Base-by-base conservation (phyloP, 352 stramenopile genomes). In the Globisporangium nunn region DNA sequence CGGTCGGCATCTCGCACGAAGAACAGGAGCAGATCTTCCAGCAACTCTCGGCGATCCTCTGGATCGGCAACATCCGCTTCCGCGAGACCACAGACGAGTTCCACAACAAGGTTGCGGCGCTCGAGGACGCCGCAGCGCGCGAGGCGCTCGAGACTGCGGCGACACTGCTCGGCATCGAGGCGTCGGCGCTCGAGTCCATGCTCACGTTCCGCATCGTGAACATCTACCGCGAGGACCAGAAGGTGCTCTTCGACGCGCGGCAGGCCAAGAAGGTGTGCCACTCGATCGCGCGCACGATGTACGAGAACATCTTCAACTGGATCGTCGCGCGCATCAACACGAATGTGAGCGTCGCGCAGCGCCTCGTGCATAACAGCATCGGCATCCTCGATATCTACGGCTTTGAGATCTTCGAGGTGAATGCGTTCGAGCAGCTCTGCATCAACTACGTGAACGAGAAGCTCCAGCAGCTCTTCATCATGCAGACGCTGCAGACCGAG, bases 381-480 rank as follows among this genome's bases (percentile, higher is more conserved):
- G 85, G 87, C 6, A 91, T 96, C 52, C 68, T 96, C 47, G 87
- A 96, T 60, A 96, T 96, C 62, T 96, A 93, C 61, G 87, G 87
- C 2, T 96, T 96, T 53, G 87, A 96, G 68, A 94, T 94, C 57
- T 94, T 96, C 51, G 77, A 94, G 7, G 75, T 88, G 47, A 97
- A 97, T 61, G 80, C 90, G 23, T 98, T 98, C 58, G 95, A 98
- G 68, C 96, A 98, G 53, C 60, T 96, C 7, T 97, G 91, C 66
- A 97, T 97, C 63, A 97, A 97, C 73, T 97, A 95, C 66, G 87
- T 86, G 2, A 97, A 97, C 59, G 91, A 97, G 56, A 96, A 88
- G 46, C 68, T 97, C 31, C 91, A 97, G 74, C 85, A 96, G 52
- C 88, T 93, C 5, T 96, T 96, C 63, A 93, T 91, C 56, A 83